These are phyloP conservation scores for Saccharomycopsis schoenii DNA, from an alignment of 805 yeast genomes.

Conservation along the genomic window DNA sequence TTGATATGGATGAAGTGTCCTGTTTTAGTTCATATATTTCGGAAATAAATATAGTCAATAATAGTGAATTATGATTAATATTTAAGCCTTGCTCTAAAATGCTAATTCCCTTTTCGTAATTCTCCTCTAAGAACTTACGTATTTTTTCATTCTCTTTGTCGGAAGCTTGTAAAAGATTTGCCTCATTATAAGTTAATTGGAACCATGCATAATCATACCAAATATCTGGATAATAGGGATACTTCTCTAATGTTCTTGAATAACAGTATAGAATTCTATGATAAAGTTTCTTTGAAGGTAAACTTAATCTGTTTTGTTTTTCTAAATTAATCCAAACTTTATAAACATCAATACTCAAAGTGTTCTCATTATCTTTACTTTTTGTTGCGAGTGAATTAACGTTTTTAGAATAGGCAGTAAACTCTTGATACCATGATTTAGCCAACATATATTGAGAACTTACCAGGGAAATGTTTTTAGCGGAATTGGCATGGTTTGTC, in stretches of 20 bases:
- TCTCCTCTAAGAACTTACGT: not conserved
- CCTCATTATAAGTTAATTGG: slow-evolving; percentile 17
- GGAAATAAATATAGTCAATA: slow-evolving; percentile 56
- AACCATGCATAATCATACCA: slow-evolving; percentile 59
- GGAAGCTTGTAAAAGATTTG: not conserved
- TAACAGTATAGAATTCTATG: slow-evolving; percentile 63
- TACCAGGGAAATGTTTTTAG: slow-evolving; percentile 73
- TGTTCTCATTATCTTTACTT: slow-evolving; percentile 21
- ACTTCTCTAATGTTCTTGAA: slow-evolving; percentile 51
- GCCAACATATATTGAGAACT: slow-evolving; percentile 84
- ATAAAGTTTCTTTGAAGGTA: slow-evolving; percentile 39
- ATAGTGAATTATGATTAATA: slow-evolving; percentile 61
- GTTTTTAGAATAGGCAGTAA: slow-evolving; percentile 47
- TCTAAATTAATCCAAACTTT: slow-evolving; percentile 75
- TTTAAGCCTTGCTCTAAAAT: slow-evolving; percentile 44
- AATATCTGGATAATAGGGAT: slow-evolving; percentile 58
- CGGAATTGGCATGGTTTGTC: slow-evolving; percentile 62
- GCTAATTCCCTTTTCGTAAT: slow-evolving; percentile 24
- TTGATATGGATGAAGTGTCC: slow-evolving; percentile 40
- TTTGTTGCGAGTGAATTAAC: slow-evolving; percentile 24
- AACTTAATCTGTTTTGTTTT: slow-evolving; percentile 52
- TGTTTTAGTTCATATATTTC: slow-evolving; percentile 58
- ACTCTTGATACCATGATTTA: slow-evolving; percentile 64
- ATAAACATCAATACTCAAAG: not conserved
- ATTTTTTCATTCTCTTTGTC: not conserved